phyloP scores from a whole-genome alignment of 1,139 yeast species.

The Hanseniaspora sp. region DNA sequence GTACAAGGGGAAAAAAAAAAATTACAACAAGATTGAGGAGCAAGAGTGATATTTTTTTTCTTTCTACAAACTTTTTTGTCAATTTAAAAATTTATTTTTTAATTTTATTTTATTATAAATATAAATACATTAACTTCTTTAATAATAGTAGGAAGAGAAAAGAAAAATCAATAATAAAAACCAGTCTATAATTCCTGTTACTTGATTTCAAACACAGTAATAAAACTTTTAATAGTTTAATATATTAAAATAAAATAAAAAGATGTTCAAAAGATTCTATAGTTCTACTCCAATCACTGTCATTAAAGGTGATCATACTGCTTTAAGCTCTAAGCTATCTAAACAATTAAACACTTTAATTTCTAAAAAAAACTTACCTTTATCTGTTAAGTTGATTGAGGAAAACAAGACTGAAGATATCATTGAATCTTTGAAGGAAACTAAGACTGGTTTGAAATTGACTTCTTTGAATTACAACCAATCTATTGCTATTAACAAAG shows the following conservation, averaged over 20 bases:
- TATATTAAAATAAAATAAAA: slow-evolving; percentile 38
- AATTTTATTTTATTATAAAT: too few species aligned
- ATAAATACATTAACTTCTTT: too few species aligned
- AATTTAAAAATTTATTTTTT: not conserved
- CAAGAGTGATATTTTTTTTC: not conserved
- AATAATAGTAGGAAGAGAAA: too few species aligned
- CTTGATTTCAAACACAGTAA: not conserved
- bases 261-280: slow-evolving; percentile 84
- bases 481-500: slow-evolving; percentile 93
- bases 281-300: slow-evolving; percentile 86
- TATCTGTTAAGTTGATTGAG: slow-evolving; percentile 81
- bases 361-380: slow-evolving; percentile 12
- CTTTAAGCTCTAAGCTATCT: slow-evolving; percentile 11
- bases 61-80: not conserved
- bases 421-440: slow-evolving; percentile 83
- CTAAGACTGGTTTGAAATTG: slow-evolving; percentile 94
- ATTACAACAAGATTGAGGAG: not conserved
- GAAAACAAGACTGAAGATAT: slow-evolving; percentile 77
- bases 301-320: slow-evolving; percentile 88
- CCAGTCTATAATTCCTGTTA: not conserved
- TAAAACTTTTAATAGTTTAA: not conserved
- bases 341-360: slow-evolving; percentile 13
- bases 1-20: not conserved
- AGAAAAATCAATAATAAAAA: not conserved
- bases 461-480: slow-evolving; percentile 16